These are phyloP conservation scores for Cryoendolithus antarcticus DNA, from an alignment of 2,329 filamentous ascomycete species.

Conservation along the genomic window DNA sequence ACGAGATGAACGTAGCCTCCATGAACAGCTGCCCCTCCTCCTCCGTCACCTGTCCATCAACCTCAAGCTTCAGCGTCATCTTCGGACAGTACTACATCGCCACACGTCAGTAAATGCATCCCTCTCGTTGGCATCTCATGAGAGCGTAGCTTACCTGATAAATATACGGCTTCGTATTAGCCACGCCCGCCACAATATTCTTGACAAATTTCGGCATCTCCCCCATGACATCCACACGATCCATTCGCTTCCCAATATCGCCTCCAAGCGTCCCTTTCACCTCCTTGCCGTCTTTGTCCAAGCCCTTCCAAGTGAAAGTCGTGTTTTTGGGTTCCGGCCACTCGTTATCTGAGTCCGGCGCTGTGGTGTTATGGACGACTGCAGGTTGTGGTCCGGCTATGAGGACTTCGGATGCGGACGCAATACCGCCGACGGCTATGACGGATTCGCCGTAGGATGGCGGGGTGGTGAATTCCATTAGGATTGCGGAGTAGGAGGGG, in stretches of 20 bases:
- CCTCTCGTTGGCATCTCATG: constrained; percentile 3
- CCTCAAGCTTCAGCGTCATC: constrained; percentile 68
- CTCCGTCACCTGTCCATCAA: constrained; percentile 63
- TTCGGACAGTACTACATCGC: constrained; percentile 66
- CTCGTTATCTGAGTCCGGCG: constrained; percentile 62
- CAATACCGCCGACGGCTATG: constrained; percentile 73
- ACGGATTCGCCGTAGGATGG: constrained; percentile 78
- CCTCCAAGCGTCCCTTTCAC: constrained; percentile 60
- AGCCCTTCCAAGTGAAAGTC: constrained; percentile 68
- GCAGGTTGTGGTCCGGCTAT: constrained; percentile 54
- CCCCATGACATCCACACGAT: constrained; percentile 90
- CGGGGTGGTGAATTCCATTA: constrained; percentile 96
- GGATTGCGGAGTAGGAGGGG: constrained; percentile 68
- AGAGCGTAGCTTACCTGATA: too few species aligned
- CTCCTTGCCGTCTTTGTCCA: constrained; percentile 61
- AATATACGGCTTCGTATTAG: constrained; percentile 92
- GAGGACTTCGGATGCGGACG: constrained; percentile 69
- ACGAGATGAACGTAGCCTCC: constrained; percentile 95
- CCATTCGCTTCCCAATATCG: constrained; percentile 54
- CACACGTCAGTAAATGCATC: constrained; percentile 31
- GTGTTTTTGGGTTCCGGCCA: constrained; percentile 78
- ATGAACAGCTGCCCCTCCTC: constrained; percentile 72
- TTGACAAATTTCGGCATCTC: constrained; percentile 95
- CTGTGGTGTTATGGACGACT: constrained; percentile 56
- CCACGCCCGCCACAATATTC: constrained; percentile 75